Conservation (phyloP, 2,329 filamentous ascomycete genomes). For the Paraphaeosphaeria minitans region DNA sequence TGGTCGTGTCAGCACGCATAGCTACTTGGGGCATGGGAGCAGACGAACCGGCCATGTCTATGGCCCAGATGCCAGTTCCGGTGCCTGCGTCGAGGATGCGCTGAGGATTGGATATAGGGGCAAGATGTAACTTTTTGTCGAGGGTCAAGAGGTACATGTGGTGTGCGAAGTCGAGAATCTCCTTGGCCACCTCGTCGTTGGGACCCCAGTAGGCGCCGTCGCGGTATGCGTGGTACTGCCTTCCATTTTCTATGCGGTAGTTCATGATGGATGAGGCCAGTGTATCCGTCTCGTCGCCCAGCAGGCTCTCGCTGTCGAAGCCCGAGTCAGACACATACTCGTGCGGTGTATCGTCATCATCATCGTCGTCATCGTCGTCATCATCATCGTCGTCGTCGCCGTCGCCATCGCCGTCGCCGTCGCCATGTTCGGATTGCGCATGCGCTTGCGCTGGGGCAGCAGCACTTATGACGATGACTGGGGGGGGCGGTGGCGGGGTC, state of each 20-base stretch:
- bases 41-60: slow-evolving; percentile 30
- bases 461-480: background rate
- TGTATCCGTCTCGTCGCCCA: slow-evolving; percentile 44
- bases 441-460: background rate
- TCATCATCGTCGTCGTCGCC: background rate
- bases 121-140: slow-evolving; percentile 42
- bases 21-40: background rate
- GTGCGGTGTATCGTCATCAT: slow-evolving; percentile 10
- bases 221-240: slow-evolving; percentile 45
- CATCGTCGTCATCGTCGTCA: background rate
- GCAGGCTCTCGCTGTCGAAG: slow-evolving; percentile 44
- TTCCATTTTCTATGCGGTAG: slow-evolving; percentile 46
- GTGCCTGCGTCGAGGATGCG: slow-evolving; percentile 43
- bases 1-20: slow-evolving; percentile 10
- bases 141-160: slow-evolving; percentile 46
- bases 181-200: slow-evolving; percentile 51
- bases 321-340: slow-evolving; percentile 39
- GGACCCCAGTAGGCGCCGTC: slow-evolving; percentile 49
- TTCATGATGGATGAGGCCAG: slow-evolving; percentile 42
- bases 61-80: slow-evolving; percentile 47
- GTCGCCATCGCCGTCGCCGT: background rate
- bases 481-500: background rate
- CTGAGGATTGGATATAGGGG: slow-evolving; percentile 38
- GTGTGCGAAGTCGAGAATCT: slow-evolving; percentile 53
- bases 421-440: background rate